Evolutionary conservation across 345 rosid species (phyloP), one percentile per base, ranked within the genome.

Genomic region (Bretschneidera sinensis): DNA sequence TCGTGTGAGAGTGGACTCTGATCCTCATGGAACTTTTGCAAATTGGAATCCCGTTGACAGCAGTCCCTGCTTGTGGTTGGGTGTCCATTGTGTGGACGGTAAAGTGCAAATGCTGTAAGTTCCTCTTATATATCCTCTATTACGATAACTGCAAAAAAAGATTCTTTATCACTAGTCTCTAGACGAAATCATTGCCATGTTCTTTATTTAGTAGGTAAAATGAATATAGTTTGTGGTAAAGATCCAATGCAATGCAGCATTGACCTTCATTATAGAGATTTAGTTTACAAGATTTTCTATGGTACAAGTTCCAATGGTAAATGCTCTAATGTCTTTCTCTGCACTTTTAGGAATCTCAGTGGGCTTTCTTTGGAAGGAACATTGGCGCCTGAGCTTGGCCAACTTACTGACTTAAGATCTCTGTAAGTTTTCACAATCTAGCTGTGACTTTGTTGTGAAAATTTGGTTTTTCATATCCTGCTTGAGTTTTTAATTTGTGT

Each of bases 71-170:
- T 55, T 59, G 60, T 92, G 98, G 98, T 76, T 70, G 18, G 92
- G 96, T 28, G 80, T 92, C 49, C 79, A 72, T 5, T 92, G 99
- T 71, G 83, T 71, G 48, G 78, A 78, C 43, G 79, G 80, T 63
- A 67, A 80, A 75, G 99, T 89, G 67, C 77, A 80, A 17, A 78
- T 67, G 69, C 74, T 92, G 99, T 92, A 83, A 83, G 97, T 85
- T 21, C 54, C 60, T 6, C 0, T 19, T 53, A 24, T 59, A 21
- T 24, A 62, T 57, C 54, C 39, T 55, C 47, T 43, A 16, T 28
- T 3, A 8, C 8, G 8, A n/a, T n/a, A n/a, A n/a, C n/a, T n/a
- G n/a, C n/a, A n/a, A n/a, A n/a, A n/a, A n/a, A n/a, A n/a, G n/a
- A n/a, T n/a, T n/a, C n/a, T n/a, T n/a, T n/a, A n/a, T n/a, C n/a